Evolutionary conservation across 129 eudicot species (phyloP), one percentile per base, ranked within the genome.

Genomic region (Flaveria robusta): DNA sequence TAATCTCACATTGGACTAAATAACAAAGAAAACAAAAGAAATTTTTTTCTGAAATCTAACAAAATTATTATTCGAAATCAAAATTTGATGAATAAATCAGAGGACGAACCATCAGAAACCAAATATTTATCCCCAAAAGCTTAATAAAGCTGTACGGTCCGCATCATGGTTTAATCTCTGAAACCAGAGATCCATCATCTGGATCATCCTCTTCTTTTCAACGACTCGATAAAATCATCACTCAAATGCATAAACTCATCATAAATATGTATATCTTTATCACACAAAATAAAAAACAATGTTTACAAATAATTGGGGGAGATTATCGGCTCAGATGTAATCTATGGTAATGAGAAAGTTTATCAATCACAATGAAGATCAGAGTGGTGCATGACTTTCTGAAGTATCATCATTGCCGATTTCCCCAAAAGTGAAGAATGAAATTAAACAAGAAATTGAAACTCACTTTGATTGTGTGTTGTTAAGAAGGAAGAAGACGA

Each of bases 301-400:
- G 20, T 49, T 49, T 43, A 9, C 11, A 43, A 1, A 54, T 0
- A 0, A 5, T 4, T 11, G 16, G 16, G 51, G 51, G n/a, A 46
- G 51, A 20, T 9, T 0, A 39, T n/a, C 37, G 64, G 70, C 78
- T 74, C 78, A 74, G 78, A 74, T 1, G 3, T 1, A 41, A 41
- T 13, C 15, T 42, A 59, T 74, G 78, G 78, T 74, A 12, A 39
- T 60, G 69, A 74, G 77, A 74, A 74, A 74, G 77, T 58, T 74
- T 74, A 42, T 74, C 78, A 11, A 41, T 74, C 78, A 74, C 56
- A 10, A 23, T 9, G 58, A 59, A 14, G 2, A 29, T 74, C 78
- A 74, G 78, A 74, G 78, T 74, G 78, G 78, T 74, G 78, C 78
- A 74, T 74, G 78, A 74, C 78, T 74, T 74, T 74, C 78, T 41